Base-by-base conservation (phyloP, 129 eudicot species). In the Saposhnikovia divaricata region DNA sequence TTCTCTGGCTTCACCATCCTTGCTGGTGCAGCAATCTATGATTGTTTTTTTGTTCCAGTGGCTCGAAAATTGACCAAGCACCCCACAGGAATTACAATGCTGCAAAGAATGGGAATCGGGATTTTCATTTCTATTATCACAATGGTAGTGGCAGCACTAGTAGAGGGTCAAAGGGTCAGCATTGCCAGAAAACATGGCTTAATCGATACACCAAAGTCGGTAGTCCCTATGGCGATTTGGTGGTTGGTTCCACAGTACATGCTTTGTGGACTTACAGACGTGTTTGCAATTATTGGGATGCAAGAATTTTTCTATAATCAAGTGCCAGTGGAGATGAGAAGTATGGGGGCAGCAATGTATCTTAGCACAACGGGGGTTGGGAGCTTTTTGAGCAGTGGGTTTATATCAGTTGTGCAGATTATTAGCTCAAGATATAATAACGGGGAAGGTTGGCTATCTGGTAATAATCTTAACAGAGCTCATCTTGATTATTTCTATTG, bases 71-170 rank as follows among this genome's bases (percentile, higher is more conserved):
- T 85, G 28, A 85, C 92, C 6, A 81, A 82, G 61, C 86, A 84
- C 74, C 93, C 84, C 6, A 78, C 89, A 0, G 96, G 96, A 51
- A 83, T 91, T 48, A 91, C 96, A 63, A 73, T 87, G 70, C 87
- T 91, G 8, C 96, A 89, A 77, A 76, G 96, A 37, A 85, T 89
- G 69, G 91, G 96, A 4, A 27, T 70, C 0, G 93, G 96, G 44
- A 77, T 88, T 47, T 55, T 87, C 50, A 28, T 85, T 18, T 85
- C 91, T 0, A 77, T 89, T 10, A 11, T 91, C 25, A 71, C 85
- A 40, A 89, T 88, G 89, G 72, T 82, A 0, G 82, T 84, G 4
- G 84, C 96, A 1, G 96, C 89, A 0, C 69, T 84, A n/a, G 85
- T 87, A 3, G 96, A 91, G 82, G 28, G 84, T 15, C 77, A 76